phyloP scores from a whole-genome alignment of 768 basidiomycete species.

The Collybiopsis confluens region DNA sequence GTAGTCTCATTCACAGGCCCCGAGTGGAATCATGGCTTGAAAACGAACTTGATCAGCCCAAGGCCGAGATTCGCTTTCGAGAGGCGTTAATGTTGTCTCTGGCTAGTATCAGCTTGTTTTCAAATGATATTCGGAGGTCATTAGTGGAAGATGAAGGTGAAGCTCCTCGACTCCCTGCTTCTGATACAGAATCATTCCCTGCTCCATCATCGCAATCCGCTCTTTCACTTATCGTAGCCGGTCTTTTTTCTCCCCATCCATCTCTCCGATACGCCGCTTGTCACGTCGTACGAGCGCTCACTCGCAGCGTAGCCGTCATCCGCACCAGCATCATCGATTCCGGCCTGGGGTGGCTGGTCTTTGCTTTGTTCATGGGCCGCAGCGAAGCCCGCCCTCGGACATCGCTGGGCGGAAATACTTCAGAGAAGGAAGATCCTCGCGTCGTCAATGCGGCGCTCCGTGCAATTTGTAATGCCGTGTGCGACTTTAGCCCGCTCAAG shows the following conservation, averaged over 20 bases:
- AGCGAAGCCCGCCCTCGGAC: slow-evolving; percentile 7
- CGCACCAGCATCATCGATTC: slow-evolving; percentile 83
- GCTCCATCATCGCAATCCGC: neutral
- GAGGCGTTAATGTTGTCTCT: slow-evolving; percentile 75
- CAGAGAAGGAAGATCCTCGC: slow-evolving; percentile 53
- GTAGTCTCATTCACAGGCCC: neutral
- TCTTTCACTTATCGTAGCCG: slow-evolving; percentile 47
- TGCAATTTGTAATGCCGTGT: slow-evolving; percentile 81
- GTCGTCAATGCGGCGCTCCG: slow-evolving; percentile 69
- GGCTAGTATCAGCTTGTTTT: slow-evolving; percentile 67
- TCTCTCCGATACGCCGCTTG: slow-evolving; percentile 85
- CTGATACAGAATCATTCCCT: slow-evolving; percentile 3
- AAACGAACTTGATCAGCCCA: slow-evolving; percentile 67
- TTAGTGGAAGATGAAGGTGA: slow-evolving; percentile 59
- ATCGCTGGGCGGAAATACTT: slow-evolving; percentile 13
- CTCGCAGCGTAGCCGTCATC: slow-evolving; percentile 73
- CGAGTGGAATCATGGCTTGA: slow-evolving; percentile 23
- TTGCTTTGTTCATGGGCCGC: slow-evolving; percentile 42
- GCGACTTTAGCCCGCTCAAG: slow-evolving; percentile 79
- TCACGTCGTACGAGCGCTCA: slow-evolving; percentile 78
- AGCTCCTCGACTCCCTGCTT: slow-evolving; percentile 23
- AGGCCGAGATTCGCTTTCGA: slow-evolving; percentile 54
- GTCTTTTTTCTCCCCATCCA: slow-evolving; percentile 56
- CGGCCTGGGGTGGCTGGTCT: slow-evolving; percentile 70
- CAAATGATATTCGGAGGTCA: slow-evolving; percentile 66